Conservation (phyloP, 2,329 filamentous ascomycete genomes). For the Diaporthe destruens region DNA sequence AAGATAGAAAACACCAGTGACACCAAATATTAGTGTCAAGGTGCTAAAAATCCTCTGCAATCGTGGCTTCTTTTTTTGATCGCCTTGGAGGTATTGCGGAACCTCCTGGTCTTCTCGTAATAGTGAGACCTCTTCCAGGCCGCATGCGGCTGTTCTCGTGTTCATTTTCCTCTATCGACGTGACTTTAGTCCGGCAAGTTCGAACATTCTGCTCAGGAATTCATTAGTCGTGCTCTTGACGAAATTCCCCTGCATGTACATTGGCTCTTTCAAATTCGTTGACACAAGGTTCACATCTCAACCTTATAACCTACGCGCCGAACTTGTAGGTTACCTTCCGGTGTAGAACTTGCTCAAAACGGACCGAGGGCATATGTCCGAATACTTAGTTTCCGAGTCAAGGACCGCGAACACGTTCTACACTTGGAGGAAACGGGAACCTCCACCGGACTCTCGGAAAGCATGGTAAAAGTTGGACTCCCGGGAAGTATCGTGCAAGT, state of each 20-base stretch:
- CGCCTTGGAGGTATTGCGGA: not conserved
- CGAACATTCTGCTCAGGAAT: not conserved
- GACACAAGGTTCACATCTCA: not conserved
- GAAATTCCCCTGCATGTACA: no score
- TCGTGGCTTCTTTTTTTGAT: not conserved
- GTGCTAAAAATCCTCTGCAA: not conserved
- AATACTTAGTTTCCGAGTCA: no score
- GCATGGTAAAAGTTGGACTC: not conserved
- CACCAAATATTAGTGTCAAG: not conserved
- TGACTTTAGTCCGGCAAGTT: not conserved
- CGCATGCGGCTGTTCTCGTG: not conserved
- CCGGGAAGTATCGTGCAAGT: no score
- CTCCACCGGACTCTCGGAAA: not conserved
- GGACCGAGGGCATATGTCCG: no score
- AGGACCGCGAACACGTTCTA: not conserved
- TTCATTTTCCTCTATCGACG: not conserved
- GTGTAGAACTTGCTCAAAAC: no score
- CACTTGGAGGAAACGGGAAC: not conserved
- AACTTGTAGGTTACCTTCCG: no score
- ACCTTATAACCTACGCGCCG: not conserved
- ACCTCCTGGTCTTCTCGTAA: not conserved
- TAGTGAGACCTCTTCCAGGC: not conserved
- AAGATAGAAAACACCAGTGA: not conserved
- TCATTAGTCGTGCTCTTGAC: not conserved
- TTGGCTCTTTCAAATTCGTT: not conserved